Evolutionary conservation across 1,139 yeast species (phyloP).

Genomic region (Magnusiomyces suaveolens): DNA sequence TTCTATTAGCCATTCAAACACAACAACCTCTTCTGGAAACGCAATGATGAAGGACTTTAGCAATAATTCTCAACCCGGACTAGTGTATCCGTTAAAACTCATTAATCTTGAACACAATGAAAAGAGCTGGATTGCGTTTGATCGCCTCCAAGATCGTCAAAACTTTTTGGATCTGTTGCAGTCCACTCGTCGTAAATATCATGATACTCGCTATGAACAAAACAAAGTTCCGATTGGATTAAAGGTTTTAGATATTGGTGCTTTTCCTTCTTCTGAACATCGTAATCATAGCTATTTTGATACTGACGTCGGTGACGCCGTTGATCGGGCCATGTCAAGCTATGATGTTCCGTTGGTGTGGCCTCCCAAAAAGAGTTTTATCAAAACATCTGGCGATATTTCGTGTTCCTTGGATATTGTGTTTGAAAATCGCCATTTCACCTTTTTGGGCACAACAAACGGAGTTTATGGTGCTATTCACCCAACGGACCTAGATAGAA

Average conservation of each 20-base stretch:
- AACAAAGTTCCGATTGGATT: constrained; percentile 1
- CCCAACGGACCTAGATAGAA: constrained; percentile 1
- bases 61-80: constrained; percentile 6
- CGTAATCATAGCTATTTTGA: neutral
- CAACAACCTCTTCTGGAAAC: neutral
- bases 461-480: constrained; percentile 10
- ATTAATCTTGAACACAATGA: constrained; percentile 12
- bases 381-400: neutral
- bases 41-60: constrained; percentile 1
- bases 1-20: neutral
- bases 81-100: constrained; percentile 11
- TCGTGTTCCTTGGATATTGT: constrained; percentile 9
- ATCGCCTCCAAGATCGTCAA: constrained; percentile 10
- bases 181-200: constrained; percentile 8
- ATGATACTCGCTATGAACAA: neutral
- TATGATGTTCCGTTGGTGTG: neutral
- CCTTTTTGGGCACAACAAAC: constrained; percentile 9
- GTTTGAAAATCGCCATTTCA: constrained; percentile 5
- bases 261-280: constrained; percentile 6
- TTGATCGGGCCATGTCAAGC: neutral
- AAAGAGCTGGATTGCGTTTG: constrained; percentile 8
- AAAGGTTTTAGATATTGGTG: constrained; percentile 6
- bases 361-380: neutral
- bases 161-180: constrained; percentile 11
- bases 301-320: neutral